Conservation (phyloP, 768 basidiomycete species). For the Fibroporia radiculosa region DNA sequence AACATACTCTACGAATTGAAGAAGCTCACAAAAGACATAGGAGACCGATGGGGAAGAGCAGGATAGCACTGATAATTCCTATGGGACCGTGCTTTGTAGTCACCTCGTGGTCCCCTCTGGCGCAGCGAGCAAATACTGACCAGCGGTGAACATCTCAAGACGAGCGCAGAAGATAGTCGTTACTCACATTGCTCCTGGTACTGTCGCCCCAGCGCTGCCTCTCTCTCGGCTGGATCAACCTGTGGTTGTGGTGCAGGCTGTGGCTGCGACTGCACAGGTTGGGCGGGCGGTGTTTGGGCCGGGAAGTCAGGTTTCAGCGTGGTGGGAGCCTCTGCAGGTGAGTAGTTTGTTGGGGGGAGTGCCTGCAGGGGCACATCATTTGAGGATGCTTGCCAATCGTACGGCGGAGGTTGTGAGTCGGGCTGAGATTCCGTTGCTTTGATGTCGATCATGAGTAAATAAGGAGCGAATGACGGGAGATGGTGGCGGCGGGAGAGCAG, state of each 20-base stretch:
- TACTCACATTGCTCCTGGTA: slow-evolving; percentile 14
- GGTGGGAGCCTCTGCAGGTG: not conserved
- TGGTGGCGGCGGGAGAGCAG: too few species aligned
- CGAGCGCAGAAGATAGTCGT: not conserved
- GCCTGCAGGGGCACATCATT: not conserved
- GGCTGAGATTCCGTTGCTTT: not conserved
- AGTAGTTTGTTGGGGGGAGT: not conserved
- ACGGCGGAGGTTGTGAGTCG: not conserved
- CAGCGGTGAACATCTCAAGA: not conserved
- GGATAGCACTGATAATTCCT: slow-evolving; percentile 23
- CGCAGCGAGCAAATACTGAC: slow-evolving; percentile 18
- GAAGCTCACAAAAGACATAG: slow-evolving; percentile 7
- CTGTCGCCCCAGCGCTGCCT: slow-evolving; percentile 7
- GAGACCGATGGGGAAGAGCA: slow-evolving; percentile 20
- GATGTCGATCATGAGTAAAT: not conserved
- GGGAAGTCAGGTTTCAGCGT: not conserved
- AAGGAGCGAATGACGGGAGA: too few species aligned
- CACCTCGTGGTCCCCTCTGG: slow-evolving; percentile 23
- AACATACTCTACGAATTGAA: not conserved
- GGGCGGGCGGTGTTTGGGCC: not conserved
- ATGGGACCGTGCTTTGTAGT: slow-evolving; percentile 20
- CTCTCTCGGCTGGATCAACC: not conserved
- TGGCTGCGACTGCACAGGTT: not conserved
- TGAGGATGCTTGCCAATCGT: not conserved
- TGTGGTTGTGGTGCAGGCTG: not conserved